Percentiles rank a stretch among this genome's conserved stretches.
Evolutionary conservation across 1,284 basidiomycete genomes (phyloP).

Genomic region (Flammula alnicola): DNA sequence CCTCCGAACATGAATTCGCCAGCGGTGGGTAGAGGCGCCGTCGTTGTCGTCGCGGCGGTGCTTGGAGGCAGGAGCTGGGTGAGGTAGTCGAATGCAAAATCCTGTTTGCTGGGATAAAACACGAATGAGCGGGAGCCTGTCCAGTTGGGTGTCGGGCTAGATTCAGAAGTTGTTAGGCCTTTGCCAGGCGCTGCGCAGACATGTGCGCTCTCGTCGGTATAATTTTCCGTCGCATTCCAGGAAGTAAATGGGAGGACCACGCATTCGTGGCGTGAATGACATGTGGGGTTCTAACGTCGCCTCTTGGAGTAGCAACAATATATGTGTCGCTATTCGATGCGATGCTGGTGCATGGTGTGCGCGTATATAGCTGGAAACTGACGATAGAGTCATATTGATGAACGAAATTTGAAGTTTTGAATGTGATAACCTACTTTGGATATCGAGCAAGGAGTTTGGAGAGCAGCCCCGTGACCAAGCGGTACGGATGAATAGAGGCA

Average conservation of each 20-base stretch:
- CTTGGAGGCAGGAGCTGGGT: conserved; percentile 55
- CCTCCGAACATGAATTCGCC: conserved; percentile 60
- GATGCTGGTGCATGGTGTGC: conserved; percentile 48
- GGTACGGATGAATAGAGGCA: conserved; percentile 62
- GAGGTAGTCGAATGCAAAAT: conserved; percentile 64
- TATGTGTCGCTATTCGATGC: conserved; percentile 35
- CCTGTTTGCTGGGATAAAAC: conserved; percentile 49
- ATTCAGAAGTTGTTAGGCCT: conserved; percentile 27
- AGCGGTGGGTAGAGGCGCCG: conserved; percentile 26
- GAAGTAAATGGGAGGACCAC: conserved; percentile 71
- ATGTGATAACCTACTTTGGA: conserved; percentile 35
- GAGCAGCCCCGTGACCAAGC: conserved; percentile 58
- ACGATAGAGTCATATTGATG: conserved; percentile 1
- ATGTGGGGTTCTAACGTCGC: conserved; percentile 56
- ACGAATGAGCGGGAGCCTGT: conserved; percentile 54
- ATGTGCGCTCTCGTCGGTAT: conserved; percentile 65
- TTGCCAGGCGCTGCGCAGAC: conserved; percentile 64
- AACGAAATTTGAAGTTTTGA: not conserved
- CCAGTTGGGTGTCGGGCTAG: conserved; percentile 37
- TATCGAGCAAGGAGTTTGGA: conserved; percentile 50
- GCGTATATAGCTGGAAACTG: conserved; percentile 46
- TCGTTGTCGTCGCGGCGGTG: not conserved
- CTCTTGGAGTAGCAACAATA: conserved; percentile 55
- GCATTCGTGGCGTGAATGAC: conserved; percentile 82
- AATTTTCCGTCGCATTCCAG: conserved; percentile 60